These are phyloP conservation scores for Dunaliella primolecta DNA, from an alignment of 139 green algal genomes.

Conservation along the genomic window DNA sequence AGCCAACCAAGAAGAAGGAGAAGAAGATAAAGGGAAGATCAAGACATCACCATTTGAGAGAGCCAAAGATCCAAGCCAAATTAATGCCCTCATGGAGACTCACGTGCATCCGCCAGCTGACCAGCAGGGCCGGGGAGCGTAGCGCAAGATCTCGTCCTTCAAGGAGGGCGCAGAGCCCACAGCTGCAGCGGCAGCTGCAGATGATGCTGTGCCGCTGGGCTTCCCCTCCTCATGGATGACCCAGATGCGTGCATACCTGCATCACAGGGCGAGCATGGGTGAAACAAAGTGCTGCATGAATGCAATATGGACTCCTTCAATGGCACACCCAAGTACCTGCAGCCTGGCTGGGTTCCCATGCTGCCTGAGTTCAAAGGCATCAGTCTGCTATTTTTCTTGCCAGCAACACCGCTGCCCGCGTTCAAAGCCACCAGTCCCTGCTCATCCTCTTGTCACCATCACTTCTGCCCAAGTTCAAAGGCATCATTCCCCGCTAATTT, in stretches of 20 bases:
- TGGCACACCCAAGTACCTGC: background rate
- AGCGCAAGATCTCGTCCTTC: constrained; percentile 41
- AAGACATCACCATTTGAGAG: too few relatives aligned
- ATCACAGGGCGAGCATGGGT: background rate
- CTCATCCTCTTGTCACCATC: background rate
- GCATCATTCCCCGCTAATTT: too few relatives aligned
- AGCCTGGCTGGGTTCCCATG: background rate
- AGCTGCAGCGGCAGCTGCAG: constrained; percentile 5
- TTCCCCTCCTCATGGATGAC: constrained; percentile 29
- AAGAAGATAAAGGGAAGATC: too few relatives aligned
- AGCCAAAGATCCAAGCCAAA: too few relatives aligned
- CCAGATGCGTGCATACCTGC: constrained; percentile 55
- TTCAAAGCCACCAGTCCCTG: background rate
- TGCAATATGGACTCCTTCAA: background rate
- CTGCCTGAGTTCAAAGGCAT: background rate
- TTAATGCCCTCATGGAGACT: too few relatives aligned
- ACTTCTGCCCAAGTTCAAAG: too few relatives aligned
- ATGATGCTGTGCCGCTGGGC: constrained; percentile 18
- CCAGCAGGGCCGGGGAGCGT: constrained; percentile 51
- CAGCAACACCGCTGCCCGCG: background rate
- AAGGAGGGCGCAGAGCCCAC: constrained; percentile 5
- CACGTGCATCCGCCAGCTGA: background rate
- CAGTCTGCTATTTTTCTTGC: background rate
- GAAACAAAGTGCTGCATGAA: background rate
- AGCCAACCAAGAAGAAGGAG: too few relatives aligned